Evolutionary conservation across 176 grass and related monocot species (phyloP).

Genomic region (Rhynchospora breviuscula): DNA sequence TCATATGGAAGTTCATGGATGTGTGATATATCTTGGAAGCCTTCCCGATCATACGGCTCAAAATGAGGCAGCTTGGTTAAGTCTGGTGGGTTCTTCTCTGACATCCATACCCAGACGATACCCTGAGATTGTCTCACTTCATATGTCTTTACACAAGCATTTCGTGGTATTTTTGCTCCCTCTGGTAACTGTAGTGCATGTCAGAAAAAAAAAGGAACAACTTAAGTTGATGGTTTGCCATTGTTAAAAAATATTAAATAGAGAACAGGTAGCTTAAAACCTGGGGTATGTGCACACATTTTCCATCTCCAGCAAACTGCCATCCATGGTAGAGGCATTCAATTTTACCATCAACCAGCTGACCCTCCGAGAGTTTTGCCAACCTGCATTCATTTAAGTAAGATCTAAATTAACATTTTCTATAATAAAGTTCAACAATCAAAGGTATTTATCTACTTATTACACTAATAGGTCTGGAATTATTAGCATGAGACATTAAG

Average conservation of each 20-base stretch:
- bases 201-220: background rate
- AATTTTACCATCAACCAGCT: constrained; percentile 69
- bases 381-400: constrained; percentile 39
- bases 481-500: too few species aligned
- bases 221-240: background rate
- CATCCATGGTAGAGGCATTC: constrained; percentile 97
- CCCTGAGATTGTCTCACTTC: constrained; percentile 85
- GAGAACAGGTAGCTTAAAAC: constrained; percentile 12
- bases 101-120: constrained; percentile 94
- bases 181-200: constrained; percentile 44
- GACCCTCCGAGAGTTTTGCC: constrained; percentile 84
- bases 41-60: constrained; percentile 49
- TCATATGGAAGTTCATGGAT: constrained; percentile 93
- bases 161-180: constrained; percentile 70
- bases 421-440: background rate
- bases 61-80: constrained; percentile 61
- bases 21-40: constrained; percentile 68
- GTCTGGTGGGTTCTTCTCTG: constrained; percentile 44
- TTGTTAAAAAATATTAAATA: background rate
- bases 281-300: constrained; percentile 86
- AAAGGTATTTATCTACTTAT: background rate
- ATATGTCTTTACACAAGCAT: constrained; percentile 62
- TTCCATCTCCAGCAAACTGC: constrained; percentile 92
- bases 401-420: background rate
- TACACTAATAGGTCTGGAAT: too few species aligned